Conservation (phyloP, 2,329 filamentous ascomycete species). For the Cadophora sp. region DNA sequence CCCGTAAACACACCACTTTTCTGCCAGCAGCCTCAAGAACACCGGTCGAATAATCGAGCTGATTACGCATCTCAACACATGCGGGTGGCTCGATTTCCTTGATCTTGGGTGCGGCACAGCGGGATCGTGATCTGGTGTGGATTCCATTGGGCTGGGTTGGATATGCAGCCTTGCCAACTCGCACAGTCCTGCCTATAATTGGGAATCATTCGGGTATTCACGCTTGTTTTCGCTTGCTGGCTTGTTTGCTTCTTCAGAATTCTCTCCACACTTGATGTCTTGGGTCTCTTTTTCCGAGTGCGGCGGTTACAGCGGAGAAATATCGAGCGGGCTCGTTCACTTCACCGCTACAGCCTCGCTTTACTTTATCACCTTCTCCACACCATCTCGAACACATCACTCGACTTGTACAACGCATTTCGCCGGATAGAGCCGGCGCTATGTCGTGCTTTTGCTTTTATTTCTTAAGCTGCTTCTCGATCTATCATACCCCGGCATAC, state of each 20-base stretch:
- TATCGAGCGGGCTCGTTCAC: slow-evolving; percentile 8
- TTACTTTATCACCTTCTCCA: not conserved
- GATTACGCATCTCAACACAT: not conserved
- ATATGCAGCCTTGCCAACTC: not conserved
- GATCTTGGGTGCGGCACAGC: not conserved
- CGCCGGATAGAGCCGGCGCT: slow-evolving; percentile 9
- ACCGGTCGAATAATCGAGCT: not conserved
- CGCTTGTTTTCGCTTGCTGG: slow-evolving; percentile 2
- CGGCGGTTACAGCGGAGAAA: slow-evolving; percentile 1
- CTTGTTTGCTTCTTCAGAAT: not conserved
- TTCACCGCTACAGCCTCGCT: slow-evolving; percentile 1
- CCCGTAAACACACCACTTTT: not conserved
- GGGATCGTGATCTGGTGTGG: not conserved
- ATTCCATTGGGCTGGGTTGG: not conserved
- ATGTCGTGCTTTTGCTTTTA: not conserved
- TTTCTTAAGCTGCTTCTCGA: not conserved
- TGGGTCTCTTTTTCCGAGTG: not conserved
- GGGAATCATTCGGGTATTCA: not conserved
- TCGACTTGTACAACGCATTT: not conserved
- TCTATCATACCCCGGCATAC: not conserved
- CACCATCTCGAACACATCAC: not conserved
- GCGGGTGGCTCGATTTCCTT: not conserved
- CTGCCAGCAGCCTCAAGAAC: not conserved
- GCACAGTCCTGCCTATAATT: not conserved
- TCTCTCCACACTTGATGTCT: not conserved